Base-by-base conservation (phyloP, 2,329 filamentous ascomycete species). In the Ophiocordyceps camponoti-rufipedis region DNA sequence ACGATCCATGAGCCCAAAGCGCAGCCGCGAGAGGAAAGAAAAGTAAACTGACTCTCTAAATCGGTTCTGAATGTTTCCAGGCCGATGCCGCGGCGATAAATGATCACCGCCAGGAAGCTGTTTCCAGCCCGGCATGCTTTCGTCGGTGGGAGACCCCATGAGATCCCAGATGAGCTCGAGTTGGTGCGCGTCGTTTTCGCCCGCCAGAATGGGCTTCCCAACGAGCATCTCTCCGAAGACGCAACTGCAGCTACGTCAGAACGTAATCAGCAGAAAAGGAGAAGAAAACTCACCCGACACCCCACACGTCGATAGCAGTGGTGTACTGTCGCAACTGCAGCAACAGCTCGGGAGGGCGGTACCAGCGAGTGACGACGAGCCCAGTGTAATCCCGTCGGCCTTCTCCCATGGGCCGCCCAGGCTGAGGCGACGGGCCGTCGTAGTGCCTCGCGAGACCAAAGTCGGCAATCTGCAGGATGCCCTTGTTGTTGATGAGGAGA, bases 191-290 rank as follows among this genome's bases (percentile, higher is more conserved):
- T 98, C 91, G 54, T 83, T 93, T 52, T 85, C 86, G 12, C 91
- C 91, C 8, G 87, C 77, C 41, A 98, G 71, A 45, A 98, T 96
- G 0, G 91, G 91, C 60, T 89, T 94, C 35, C 86, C 81, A 54
- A 86, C 78, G 51, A 95, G 82, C 89, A 98, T 98, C 60, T 98
- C 91, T 44, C 87, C 91, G 63, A 98, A 95, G 2, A 98, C 87
- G 58, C 91, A 98, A n/a, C 83, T 87, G 47, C 28, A n/a, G 29
- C 29, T 31, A 6, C 9, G 44, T 61, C 45, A 59, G 58, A 41
- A 32, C 18, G n/a, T 18, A 1, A n/a, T 8, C 12, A 9, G 28
- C 9, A 28, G 4, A n/a, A 41, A 18, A 28, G 16, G 35, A 11
- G 11, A 11, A 28, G 18, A 28, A 13, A 44, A 60, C 78, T 67